Evolutionary conservation across 2,329 filamentous ascomycete species (phyloP).

Genomic region (Orbilia ellipsospora): DNA sequence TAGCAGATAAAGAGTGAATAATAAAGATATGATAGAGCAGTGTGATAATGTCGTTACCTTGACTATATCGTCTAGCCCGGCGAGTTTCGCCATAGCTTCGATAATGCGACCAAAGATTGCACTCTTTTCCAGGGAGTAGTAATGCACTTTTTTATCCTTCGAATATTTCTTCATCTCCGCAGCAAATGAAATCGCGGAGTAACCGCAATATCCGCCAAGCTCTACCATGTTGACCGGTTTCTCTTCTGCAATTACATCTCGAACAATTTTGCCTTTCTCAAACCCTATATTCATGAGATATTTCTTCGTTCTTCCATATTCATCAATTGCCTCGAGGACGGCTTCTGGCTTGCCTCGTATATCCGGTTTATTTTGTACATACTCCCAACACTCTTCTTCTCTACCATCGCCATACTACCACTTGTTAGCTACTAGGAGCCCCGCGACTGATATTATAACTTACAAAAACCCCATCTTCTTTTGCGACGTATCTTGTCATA

Average conservation of each 20-base stretch:
- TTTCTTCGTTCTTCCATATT: constrained; percentile 72
- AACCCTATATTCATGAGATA: constrained; percentile 84
- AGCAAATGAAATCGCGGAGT: constrained; percentile 81
- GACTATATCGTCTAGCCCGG: constrained; percentile 77
- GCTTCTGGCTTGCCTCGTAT: constrained; percentile 73
- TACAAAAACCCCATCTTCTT: constrained; percentile 12
- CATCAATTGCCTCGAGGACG: constrained; percentile 77
- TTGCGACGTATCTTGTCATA: constrained; percentile 8
- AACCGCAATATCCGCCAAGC: constrained; percentile 82
- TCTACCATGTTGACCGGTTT: constrained; percentile 80
- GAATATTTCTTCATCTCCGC: constrained; percentile 74
- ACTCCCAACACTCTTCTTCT: constrained; percentile 76
- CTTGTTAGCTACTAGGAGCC: too few species aligned
- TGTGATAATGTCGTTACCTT: constrained; percentile 65
- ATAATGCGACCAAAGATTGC: constrained; percentile 79
- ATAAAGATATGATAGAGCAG: background rate
- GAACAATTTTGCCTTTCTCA: constrained; percentile 77
- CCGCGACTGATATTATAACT: background rate
- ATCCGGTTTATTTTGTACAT: constrained; percentile 59
- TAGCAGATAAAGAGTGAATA: background rate
- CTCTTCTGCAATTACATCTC: constrained; percentile 73
- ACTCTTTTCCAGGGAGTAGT: constrained; percentile 78
- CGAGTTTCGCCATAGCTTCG: constrained; percentile 75
- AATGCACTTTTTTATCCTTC: constrained; percentile 63
- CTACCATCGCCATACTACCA: constrained; percentile 74